Conservation (phyloP, 2,329 filamentous ascomycete genomes). For the Claviceps pusilla region DNA sequence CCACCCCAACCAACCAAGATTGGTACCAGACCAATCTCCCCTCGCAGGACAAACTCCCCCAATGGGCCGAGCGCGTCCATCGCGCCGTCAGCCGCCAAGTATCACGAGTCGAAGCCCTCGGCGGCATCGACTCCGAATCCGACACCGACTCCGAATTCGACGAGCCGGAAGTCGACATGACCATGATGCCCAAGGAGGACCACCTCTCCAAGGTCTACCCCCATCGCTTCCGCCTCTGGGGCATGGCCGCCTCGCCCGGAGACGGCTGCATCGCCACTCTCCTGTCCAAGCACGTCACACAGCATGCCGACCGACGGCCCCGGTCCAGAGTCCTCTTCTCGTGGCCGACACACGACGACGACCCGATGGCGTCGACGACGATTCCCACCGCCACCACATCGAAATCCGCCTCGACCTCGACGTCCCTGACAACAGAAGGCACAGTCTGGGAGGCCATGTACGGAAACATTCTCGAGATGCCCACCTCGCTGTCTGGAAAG, state of each 20-base stretch:
- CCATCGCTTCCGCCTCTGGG: slow-evolving; percentile 38
- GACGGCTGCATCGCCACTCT: slow-evolving; percentile 37
- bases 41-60: slow-evolving; percentile 15
- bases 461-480: slow-evolving; percentile 31
- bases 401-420: not conserved
- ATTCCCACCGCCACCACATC: not conserved
- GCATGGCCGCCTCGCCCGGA: slow-evolving; percentile 35
- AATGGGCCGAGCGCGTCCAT: slow-evolving; percentile 34
- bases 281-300: slow-evolving; percentile 32
- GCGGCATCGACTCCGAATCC: slow-evolving; percentile 15
- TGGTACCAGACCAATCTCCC: slow-evolving; percentile 40
- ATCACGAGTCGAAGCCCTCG: slow-evolving; percentile 29
- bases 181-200: slow-evolving; percentile 13
- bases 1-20: slow-evolving; percentile 32
- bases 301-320: slow-evolving; percentile 30
- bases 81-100: slow-evolving; percentile 29
- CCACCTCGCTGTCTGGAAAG: slow-evolving; percentile 20
- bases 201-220: slow-evolving; percentile 29
- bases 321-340: slow-evolving; percentile 24
- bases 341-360: slow-evolving; percentile 10
- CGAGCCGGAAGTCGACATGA: slow-evolving; percentile 7
- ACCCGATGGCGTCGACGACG: not conserved
- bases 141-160: slow-evolving; percentile 9
- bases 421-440: slow-evolving; percentile 36
- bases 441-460: slow-evolving; percentile 45